These are phyloP conservation scores for Aureobasidium sp. DNA, from an alignment of 2,329 filamentous ascomycete genomes.

Conservation along the genomic window DNA sequence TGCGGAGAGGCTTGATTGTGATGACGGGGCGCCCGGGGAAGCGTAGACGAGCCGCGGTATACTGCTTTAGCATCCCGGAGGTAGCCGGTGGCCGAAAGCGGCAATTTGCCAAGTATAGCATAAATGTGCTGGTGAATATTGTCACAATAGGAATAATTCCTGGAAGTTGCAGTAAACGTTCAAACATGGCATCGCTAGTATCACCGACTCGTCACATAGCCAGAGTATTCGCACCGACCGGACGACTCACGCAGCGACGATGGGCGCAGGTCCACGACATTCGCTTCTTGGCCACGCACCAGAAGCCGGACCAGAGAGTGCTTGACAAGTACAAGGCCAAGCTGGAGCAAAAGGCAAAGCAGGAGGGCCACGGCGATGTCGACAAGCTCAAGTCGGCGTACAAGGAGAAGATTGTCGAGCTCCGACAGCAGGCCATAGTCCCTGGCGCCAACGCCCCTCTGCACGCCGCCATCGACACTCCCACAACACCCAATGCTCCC, in stretches of 20 bases:
- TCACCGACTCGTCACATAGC: not conserved
- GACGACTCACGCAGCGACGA: constrained; percentile 52
- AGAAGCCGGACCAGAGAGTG: constrained; percentile 52
- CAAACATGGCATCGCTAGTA: constrained; percentile 10
- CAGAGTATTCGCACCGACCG: constrained; percentile 2
- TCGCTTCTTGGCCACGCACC: constrained; percentile 77
- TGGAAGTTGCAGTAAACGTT: not conserved
- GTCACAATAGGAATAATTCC: not conserved
- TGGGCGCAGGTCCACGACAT: constrained; percentile 92
- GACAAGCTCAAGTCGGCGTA: constrained; percentile 75
- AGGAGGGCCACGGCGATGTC: constrained; percentile 61
- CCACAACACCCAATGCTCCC: constrained; percentile 21
- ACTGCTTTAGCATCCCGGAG: not conserved
- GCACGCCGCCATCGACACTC: constrained; percentile 15
- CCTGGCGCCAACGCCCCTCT: constrained; percentile 41
- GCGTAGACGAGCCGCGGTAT: not conserved
- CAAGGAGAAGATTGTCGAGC: constrained; percentile 67
- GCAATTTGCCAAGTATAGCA: constrained; percentile 3
- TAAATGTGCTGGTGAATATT: not conserved
- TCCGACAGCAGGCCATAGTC: constrained; percentile 59
- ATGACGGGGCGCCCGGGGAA: not conserved
- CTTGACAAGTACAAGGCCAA: constrained; percentile 82
- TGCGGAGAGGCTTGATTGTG: not conserved
- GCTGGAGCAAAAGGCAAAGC: constrained; percentile 70
- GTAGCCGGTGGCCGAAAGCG: not conserved